Base-by-base conservation (phyloP, 257 asterid species). In the Mitragyna speciosa region DNA sequence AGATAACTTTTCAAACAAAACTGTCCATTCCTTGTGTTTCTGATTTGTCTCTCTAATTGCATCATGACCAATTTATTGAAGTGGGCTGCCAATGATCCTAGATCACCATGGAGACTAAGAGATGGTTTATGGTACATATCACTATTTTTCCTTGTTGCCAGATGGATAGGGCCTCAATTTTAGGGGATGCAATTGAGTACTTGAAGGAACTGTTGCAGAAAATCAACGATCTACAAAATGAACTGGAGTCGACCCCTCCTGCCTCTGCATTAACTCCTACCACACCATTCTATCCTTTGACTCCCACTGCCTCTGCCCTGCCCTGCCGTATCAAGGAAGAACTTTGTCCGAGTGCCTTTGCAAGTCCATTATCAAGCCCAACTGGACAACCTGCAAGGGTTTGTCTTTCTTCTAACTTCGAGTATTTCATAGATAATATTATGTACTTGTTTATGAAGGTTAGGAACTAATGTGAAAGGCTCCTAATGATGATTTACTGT, bases 151-250 rank as follows among this genome's bases (percentile, higher is more conserved):
- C 74, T 63, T 69, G 74, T 80, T 72, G 33, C 63, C 71, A 93
- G 98, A 93, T 93, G 98, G 98, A 93, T 86, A 89, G 97, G 86
- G 98, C 97, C 82, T 92, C 98, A 24, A 92, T 93, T 78, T 87
- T 93, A 43, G 98, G 98, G 76, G 98, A 93, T 78, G 98, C 98
- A 41, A 92, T 93, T 49, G 98, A 93, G 83, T 93, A 93, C 86
- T 81, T 93, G 76, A 93, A 92, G 87, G 97, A 92, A 82, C 93
- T 92, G 51, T 80, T 93, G 87, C 97, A 92, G 87, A 89, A 93
- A 76, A 93, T 93, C 73, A 93, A 90, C 76, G 96, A 93, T 82
- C 92, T 93, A 67, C 94, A 93, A 82, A 91, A 87, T 81, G 98
- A 93, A 87, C 88, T 93, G 71, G 98, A 93, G 88, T 85, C 93